Base-by-base conservation (phyloP, 2,329 filamentous ascomycete species). In the Xylariales sp. region DNA sequence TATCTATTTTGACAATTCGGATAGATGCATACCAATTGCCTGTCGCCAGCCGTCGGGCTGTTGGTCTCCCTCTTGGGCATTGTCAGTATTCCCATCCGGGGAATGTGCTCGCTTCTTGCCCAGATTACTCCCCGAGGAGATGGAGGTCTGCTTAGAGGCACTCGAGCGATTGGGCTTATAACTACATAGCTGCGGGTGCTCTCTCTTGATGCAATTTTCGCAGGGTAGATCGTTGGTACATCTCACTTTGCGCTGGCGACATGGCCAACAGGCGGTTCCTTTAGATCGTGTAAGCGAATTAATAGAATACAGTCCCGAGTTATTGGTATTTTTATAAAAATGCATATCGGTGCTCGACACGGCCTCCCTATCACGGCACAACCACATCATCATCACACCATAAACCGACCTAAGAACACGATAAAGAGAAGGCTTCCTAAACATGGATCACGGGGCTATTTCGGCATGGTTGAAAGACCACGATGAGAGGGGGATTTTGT, bases 181-280 rank as follows among this genome's bases (percentile, higher is more conserved):
- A 34, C 87, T 90, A 75, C 89, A 91, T 58, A 91, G 81, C 78
- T 87, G 84, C 2, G 88, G 84, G 72, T 91, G 89, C 67, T 90
- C 88, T 62, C 89, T 81, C 80, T 90, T 90, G 74, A 89, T 84
- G 74, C 89, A 91, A 75, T 91, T 91, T 75, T 90, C 88, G 77
- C 89, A 91, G 0, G 89, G 89, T 74, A 89, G 85, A 77, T 90
- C 88, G 78, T 90, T 90, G 80, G 90, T 88, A 77, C 89, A 91
- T 79, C 90, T 90, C 48, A 91, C 89, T 79, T 91, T 90, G 71
- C 89, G 84, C 78, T 90, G 89, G 53, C 89, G 83, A 75, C 89
- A 91, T 12, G 89, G 89, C 88, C 88, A 91, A 74, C 89, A 91
- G 4, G 87, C 87, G 49, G 87, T 89, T 65, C 87, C 87, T 89